Base-by-base conservation (phyloP, 2,329 filamentous ascomycete genomes). In the Macrophomina tecta region DNA sequence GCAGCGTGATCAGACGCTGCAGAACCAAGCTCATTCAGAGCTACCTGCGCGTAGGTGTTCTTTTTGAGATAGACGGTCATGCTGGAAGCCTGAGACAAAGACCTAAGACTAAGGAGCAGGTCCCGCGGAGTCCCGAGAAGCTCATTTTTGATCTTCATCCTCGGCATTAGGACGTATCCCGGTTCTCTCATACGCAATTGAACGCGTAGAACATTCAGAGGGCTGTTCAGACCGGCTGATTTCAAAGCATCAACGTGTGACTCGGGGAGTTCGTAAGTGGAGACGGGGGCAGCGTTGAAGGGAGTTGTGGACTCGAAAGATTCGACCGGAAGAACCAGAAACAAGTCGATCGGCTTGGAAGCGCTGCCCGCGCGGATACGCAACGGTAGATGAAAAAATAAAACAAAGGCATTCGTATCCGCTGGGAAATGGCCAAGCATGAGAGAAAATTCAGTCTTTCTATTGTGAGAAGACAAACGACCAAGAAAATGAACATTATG, bases 391-490 rank as follows among this genome's bases (percentile, higher is more conserved):
- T 62, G 45, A n/a, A 62, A 40, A 8, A 62, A 32, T 32, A 62
- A n/a, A 28, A 62, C 9, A 18, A 16, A 62, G 36, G 32, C 58
- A 49, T 62, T 38, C 45, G n/a, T 38, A 7, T 62, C 58, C n/a
- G 49, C 58, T 28, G 45, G 18, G 28, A 34, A 38, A 36, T 62
- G 58, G 5, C 58, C 58, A 62, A 62, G 58, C 58, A 62, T 38
- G n/a, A 62, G 42, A 9, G 58, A 62, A 38, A 62, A 62, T 38
- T 62, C 58, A 51, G 58, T 45, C 58, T 62, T 62, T 62, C 46
- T 62, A 62, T 62, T 62, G 45, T 62, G 58, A 62, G 58, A 62
- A 28, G 58, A 62, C 45, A 62, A 38, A 11, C 58, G 58, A 62
- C 58, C 58, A 36, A 62, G 45, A 32, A 36, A 62, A 38, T 49